Conservation (phyloP, 2,329 filamentous ascomycete genomes). For the Botrytis deweyae region DNA sequence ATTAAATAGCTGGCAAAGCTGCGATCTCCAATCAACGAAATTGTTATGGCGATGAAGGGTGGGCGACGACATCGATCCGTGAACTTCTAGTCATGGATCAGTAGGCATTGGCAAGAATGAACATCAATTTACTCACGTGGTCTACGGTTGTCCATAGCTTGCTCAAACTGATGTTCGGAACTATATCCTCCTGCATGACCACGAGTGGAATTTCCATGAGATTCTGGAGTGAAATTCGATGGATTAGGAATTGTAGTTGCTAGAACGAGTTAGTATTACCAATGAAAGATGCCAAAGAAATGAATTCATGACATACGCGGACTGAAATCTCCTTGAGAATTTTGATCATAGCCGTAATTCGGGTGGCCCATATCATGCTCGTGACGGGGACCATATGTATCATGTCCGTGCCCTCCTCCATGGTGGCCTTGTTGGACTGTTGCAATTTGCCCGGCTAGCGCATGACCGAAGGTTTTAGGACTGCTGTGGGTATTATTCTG, state of each 20-base stretch:
- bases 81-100: conserved; percentile 4
- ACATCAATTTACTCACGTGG: conserved; percentile 3
- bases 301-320: conserved; percentile 11
- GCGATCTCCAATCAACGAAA: conserved; percentile 16
- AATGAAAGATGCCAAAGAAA: neutral
- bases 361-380: neutral
- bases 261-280: neutral
- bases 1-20: conserved; percentile 21
- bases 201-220: conserved; percentile 22
- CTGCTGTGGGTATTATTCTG: conserved; percentile 15
- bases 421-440: conserved; percentile 1
- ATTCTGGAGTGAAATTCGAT: conserved; percentile 20
- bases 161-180: conserved; percentile 20
- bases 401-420: neutral
- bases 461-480: conserved; percentile 10
- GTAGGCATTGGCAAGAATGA: neutral
- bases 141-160: conserved; percentile 12
- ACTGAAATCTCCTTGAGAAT: conserved; percentile 17
- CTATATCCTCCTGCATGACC: conserved; percentile 10
- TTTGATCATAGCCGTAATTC: conserved; percentile 16
- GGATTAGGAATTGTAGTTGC: conserved; percentile 19
- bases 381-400: conserved; percentile 14
- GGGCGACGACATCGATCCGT: conserved; percentile 15
- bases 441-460: neutral
- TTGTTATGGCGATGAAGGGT: conserved; percentile 16